These are phyloP conservation scores for Hordeum vulgare DNA, from an alignment of 176 grass and related monocot genomes.

Conservation along the genomic window DNA sequence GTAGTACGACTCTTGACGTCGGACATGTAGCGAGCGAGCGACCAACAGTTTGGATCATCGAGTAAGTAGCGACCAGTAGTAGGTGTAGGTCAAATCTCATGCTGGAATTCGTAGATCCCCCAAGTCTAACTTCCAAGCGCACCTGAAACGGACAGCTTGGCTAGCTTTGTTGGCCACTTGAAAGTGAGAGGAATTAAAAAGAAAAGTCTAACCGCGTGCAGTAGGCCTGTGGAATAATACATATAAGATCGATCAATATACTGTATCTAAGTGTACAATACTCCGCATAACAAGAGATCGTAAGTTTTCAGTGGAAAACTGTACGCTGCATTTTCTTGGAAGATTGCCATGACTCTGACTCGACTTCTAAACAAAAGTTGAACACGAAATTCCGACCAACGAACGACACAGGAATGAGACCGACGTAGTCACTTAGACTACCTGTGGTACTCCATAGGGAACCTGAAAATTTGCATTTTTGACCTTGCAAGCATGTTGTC, in stretches of 20 bases:
- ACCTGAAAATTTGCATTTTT: background rate
- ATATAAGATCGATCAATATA: background rate
- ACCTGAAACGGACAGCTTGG: background rate
- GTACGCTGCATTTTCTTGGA: background rate
- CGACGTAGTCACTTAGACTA: background rate
- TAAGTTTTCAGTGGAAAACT: background rate
- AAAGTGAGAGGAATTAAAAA: background rate
- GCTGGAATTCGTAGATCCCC: background rate
- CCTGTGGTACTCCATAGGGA: background rate
- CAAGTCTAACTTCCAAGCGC: background rate
- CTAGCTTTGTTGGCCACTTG: background rate
- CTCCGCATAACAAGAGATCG: background rate
- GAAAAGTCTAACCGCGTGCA: background rate
- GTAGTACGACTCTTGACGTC: background rate
- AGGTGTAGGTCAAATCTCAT: constrained; percentile 4
- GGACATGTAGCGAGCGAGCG: background rate
- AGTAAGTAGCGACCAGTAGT: background rate
- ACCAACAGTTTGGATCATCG: background rate
- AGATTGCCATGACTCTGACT: constrained; percentile 10
- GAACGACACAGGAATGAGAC: background rate
- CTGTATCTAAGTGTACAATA: no score
- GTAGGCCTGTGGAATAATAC: background rate
- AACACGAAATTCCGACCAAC: background rate
- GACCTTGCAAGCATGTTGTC: background rate
- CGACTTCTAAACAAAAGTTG: background rate